A percentile compares a stretch with the other conserved stretches of the same genome.
phyloP scores from a whole-genome alignment of 2,329 filamentous ascomycete species.

The Purpureocillium lavendulum region DNA sequence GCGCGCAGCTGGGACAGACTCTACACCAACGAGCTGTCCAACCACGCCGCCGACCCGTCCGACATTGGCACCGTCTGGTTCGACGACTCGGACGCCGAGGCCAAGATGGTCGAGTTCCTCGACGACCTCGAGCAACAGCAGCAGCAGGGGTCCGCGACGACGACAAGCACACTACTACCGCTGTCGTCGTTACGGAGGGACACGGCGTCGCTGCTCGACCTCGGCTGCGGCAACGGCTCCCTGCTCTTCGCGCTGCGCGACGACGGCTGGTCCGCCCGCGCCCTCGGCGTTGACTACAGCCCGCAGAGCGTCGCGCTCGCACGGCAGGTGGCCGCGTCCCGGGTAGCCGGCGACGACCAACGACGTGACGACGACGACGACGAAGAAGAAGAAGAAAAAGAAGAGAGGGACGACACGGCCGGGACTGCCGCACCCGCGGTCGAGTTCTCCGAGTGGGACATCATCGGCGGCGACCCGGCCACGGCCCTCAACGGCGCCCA shows the following conservation, averaged over 20 bases:
- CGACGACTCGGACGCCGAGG: slow-evolving; percentile 81
- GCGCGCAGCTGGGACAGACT: slow-evolving; percentile 62
- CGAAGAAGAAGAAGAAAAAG: slow-evolving; percentile 1
- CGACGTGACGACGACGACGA: too few species aligned
- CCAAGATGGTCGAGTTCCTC: slow-evolving; percentile 68
- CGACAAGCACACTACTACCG: slow-evolving; percentile 12
- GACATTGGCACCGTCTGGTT: slow-evolving; percentile 95
- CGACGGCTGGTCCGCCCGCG: slow-evolving; percentile 52
- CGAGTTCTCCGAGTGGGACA: slow-evolving; percentile 52
- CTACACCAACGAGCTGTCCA: slow-evolving; percentile 62
- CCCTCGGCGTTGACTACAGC: slow-evolving; percentile 89
- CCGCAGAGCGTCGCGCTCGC: slow-evolving; percentile 67
- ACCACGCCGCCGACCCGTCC: slow-evolving; percentile 61
- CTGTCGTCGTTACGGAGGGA: slow-evolving; percentile 9
- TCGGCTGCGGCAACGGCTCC: slow-evolving; percentile 91
- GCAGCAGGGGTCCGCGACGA: too few species aligned
- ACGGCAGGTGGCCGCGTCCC: slow-evolving; percentile 43
- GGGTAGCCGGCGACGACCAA: too few species aligned
- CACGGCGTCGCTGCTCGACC: slow-evolving; percentile 63
- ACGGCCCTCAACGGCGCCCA: slow-evolving; percentile 22
- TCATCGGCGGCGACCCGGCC: slow-evolving; percentile 37
- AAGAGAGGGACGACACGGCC: slow-evolving; percentile 7
- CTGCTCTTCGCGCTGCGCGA: slow-evolving; percentile 75
- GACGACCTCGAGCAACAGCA: slow-evolving; percentile 17
- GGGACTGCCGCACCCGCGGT: slow-evolving; percentile 16